Evolutionary conservation across 768 basidiomycete genomes (phyloP), one percentile per base, ranked within the genome.

Genomic region (Sutorius australiensis): DNA sequence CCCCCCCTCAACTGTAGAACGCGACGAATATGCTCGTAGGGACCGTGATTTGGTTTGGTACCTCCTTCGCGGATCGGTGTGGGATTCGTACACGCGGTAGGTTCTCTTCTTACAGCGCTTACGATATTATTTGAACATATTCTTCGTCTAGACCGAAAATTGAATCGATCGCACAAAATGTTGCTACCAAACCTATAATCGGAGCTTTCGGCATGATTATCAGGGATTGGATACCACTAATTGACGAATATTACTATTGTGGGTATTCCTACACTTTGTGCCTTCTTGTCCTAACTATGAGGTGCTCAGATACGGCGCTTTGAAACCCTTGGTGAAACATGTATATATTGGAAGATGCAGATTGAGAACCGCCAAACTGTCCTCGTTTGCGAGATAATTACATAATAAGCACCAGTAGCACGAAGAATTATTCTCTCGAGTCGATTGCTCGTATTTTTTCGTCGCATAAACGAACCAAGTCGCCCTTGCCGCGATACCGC

Each of bases 221-320:
- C 53, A 84, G 82, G 57, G 90, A 92, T 62, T 93, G 92, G 91
- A 82, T 93, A 57, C 92, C 90, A 17, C 72, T 93, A 66, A 89
- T 93, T 55, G 83, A 93, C 66, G 88, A 89, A 64, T 93, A 93
- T 72, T 86, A 93, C 74, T 93, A 93, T 77, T 93, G 91, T 91
- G 64, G 55, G 91, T 55, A 24, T n/a, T 39, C 9, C 21, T 24
- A 53, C 24, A 34, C 40, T 19, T 40, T 37, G 9, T 31, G 36
- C 12, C 24, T 17, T 36, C 43, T 34, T 37, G 8, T 37, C 14
- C 31, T 43, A 27, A 49, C 60, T 30, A 59, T 33, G 44, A 39
- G 14, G 45, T 59, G 39, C 39, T 39, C 55, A 76, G 75, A 76
- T 60, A 71, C 79, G 58, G 75, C 79, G 42, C 73, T 79, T 44